Conservation (phyloP, 345 rosid species). For the Moringa oleifera region DNA sequence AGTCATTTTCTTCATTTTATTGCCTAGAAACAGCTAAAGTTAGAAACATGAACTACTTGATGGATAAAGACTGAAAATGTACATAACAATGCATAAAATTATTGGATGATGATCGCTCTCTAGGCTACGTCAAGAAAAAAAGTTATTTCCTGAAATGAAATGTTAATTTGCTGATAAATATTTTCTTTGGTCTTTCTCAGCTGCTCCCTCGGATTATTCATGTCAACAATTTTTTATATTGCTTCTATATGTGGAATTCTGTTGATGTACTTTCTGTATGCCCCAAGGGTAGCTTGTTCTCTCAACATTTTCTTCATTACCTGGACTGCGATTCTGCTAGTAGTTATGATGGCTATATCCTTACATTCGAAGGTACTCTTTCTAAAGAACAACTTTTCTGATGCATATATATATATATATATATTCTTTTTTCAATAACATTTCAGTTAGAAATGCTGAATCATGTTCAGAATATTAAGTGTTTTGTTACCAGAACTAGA, state of each 20-base stretch:
- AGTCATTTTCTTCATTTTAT: background rate
- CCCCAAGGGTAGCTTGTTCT: conserved; percentile 33
- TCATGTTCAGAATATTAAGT: too few relatives aligned
- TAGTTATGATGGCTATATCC: conserved; percentile 65
- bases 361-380: conserved; percentile 61
- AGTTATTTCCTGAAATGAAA: too few relatives aligned
- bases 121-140: too few relatives aligned
- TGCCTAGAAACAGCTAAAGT: too few relatives aligned
- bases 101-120: too few relatives aligned
- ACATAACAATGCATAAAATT: too few relatives aligned
- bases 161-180: background rate
- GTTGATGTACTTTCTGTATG: conserved; percentile 49
- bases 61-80: too few relatives aligned
- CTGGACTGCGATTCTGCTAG: conserved; percentile 63
- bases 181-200: conserved; percentile 26
- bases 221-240: conserved; percentile 49
- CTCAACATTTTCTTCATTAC: conserved; percentile 84
- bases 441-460: too few relatives aligned
- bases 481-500: too few relatives aligned
- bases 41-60: too few relatives aligned
- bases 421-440: too few relatives aligned
- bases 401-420: too few relatives aligned
- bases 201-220: conserved; percentile 60
- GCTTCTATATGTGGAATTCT: conserved; percentile 58
- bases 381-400: background rate